Conservation (phyloP, 768 basidiomycete species). For the Boletus rufocinnamomeus region DNA sequence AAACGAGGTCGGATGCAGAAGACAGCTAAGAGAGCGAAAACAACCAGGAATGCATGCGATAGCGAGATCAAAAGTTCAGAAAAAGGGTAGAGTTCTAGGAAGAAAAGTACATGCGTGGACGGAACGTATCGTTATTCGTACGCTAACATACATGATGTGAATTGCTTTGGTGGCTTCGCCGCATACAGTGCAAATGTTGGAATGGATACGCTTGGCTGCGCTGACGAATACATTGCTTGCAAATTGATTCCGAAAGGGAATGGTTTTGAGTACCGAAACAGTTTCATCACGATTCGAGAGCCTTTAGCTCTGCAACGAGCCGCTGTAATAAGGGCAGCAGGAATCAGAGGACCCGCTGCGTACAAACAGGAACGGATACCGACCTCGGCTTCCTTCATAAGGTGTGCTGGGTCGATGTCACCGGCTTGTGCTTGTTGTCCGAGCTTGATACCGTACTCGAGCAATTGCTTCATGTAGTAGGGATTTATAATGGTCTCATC, state of each 20-base stretch:
- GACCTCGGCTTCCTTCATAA: conserved; percentile 61
- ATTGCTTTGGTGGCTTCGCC: conserved; percentile 28
- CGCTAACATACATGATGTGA: conserved; percentile 33
- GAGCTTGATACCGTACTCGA: conserved; percentile 68
- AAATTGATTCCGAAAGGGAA: conserved; percentile 15
- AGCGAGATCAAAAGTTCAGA: conserved; percentile 13
- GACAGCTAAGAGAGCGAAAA: conserved; percentile 32
- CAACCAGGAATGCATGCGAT: conserved; percentile 25
- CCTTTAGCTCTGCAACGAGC: conserved; percentile 63
- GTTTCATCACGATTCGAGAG: conserved; percentile 41
- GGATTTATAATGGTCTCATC: conserved; percentile 78
- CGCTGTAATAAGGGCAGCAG: conserved; percentile 41
- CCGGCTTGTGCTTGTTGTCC: conserved; percentile 44
- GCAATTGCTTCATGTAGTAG: conserved; percentile 75
- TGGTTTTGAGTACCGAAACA: conserved; percentile 1
- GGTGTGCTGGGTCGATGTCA: conserved; percentile 46
- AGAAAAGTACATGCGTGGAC: conserved; percentile 26
- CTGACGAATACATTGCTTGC: conserved; percentile 32
- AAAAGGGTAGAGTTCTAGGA: conserved; percentile 21
- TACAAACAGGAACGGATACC: conserved; percentile 13
- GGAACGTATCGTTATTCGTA: conserved; percentile 24
- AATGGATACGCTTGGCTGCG: conserved; percentile 24
- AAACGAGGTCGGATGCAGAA: conserved; percentile 12
- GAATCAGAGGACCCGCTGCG: not conserved
- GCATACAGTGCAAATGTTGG: conserved; percentile 31